Evolutionary conservation across 1,284 basidiomycete species (phyloP), one percentile per base, ranked within the genome.

Genomic region (Trametes sp.): DNA sequence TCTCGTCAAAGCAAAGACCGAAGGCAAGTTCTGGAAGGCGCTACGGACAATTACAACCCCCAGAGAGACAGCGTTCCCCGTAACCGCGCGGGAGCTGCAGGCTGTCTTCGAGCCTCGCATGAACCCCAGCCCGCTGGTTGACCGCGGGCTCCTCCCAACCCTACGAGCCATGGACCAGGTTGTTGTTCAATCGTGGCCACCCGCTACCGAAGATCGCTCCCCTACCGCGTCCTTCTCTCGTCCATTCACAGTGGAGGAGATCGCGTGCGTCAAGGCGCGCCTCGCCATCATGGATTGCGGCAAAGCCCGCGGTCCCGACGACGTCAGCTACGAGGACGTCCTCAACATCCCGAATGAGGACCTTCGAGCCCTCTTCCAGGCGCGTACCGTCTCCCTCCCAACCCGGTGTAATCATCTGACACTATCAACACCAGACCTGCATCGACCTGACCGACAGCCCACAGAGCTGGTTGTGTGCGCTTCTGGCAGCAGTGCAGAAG

Each of bases 401-500:
- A 70, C 7, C 64, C 64, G 1, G 23, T 9, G 19, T 10, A 10
- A 4, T 45, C 42, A 8, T 75, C 74, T 1, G 21, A 48, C 0
- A 10, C 46, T 33, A 13, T 7, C 31, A 33, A 33, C 13, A 13
- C 31, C 31, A 33, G 31, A 13, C 31, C 13, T 33, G 31, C 31
- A 33, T 33, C 13, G 31, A 33, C 13, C 6, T 13, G 6, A 33
- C 6, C 7, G 31, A 6, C 7, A 33, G 31, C 31, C 31, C 31
- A 7, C 31, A 33, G 31, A 13, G 13, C 8, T 74, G 73, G 73
- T 63, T 75, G 2, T 54, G 54, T 2, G 67, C 74, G 0, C 51
- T 68, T 11, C 53, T 76, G 0, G 64, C 69, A 35, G 73, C 66
- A 2, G 68, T 75, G 6, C 64, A 63, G 23, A 76, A 76, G 63